A percentile compares a stretch with the other conserved stretches of the same genome.
Evolutionary conservation across 2,329 filamentous ascomycete species (phyloP).

Genomic region (Ceratocystis smalleyi): DNA sequence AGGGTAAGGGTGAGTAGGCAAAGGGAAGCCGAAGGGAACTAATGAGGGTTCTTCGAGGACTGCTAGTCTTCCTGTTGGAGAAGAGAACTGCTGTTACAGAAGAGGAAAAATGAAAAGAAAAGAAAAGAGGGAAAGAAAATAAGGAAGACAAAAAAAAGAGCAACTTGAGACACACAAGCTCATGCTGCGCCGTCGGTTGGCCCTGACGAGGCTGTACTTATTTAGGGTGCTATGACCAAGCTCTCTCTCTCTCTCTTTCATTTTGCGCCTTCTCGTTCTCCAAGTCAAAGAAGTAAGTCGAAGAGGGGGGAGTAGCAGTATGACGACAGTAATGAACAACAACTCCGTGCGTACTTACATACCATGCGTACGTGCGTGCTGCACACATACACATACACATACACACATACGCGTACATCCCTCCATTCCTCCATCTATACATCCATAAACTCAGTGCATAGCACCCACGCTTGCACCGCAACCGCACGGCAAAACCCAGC

Average conservation of each 20-base stretch:
- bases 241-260: neutral
- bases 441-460: neutral
- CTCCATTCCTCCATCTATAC: neutral
- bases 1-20: too few species aligned
- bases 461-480: neutral
- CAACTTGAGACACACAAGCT: constrained; percentile 1
- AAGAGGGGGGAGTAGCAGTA: neutral
- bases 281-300: neutral
- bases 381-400: too few species aligned
- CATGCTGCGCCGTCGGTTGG: constrained; percentile 1
- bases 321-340: neutral
- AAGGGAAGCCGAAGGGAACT: too few species aligned
- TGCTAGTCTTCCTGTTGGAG: neutral
- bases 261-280: neutral
- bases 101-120: neutral
- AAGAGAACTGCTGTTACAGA: neutral
- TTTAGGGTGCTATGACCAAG: neutral
- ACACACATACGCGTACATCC: neutral
- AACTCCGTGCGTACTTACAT: too few species aligned
- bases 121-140: neutral
- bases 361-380: too few species aligned
- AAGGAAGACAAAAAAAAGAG: neutral
- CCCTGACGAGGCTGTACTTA: neutral
- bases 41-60: neutral
- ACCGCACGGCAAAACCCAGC: neutral